Percentiles rank a stretch among this genome's conserved stretches.
phyloP scores from a whole-genome alignment of 495 filamentous ascomycete species.

The Delitschia confertaspora region DNA sequence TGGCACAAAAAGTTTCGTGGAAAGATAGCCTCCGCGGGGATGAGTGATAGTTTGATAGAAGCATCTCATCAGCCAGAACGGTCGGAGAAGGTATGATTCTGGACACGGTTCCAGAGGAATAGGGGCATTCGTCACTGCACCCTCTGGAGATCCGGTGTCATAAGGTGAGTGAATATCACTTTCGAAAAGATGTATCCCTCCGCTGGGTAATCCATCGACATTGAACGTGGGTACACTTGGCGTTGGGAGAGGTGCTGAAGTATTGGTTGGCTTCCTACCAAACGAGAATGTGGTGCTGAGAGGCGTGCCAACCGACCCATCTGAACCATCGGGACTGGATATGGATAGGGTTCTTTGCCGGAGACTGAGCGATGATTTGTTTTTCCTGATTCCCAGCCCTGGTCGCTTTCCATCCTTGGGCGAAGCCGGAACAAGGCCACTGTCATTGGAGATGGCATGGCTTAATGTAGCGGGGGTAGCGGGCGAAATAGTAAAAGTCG shows the following conservation, averaged over 20 bases:
- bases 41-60: constrained; percentile 89
- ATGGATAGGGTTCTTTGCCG: constrained; percentile 68
- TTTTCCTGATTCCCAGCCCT: constrained; percentile 56
- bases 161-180: constrained; percentile 69
- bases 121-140: constrained; percentile 49
- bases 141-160: constrained; percentile 47
- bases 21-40: constrained; percentile 83
- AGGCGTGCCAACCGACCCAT: constrained; percentile 66
- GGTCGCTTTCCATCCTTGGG: constrained; percentile 24
- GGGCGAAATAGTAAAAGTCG: constrained; percentile 26
- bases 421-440: constrained; percentile 18
- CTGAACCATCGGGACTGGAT: constrained; percentile 57
- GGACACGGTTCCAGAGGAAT: constrained; percentile 85
- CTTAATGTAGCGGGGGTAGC: constrained; percentile 26
- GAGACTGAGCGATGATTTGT: constrained; percentile 68
- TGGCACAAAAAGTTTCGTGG: constrained; percentile 82
- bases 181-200: constrained; percentile 77
- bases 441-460: constrained; percentile 22
- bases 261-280: constrained; percentile 36
- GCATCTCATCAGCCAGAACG: constrained; percentile 93
- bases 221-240: constrained; percentile 53
- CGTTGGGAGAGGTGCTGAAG: constrained; percentile 55
- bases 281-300: constrained; percentile 57
- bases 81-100: constrained; percentile 71
- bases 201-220: constrained; percentile 46